Conservation (phyloP, 2,329 filamentous ascomycete species). For the Stagonosporopsis vannaccii region DNA sequence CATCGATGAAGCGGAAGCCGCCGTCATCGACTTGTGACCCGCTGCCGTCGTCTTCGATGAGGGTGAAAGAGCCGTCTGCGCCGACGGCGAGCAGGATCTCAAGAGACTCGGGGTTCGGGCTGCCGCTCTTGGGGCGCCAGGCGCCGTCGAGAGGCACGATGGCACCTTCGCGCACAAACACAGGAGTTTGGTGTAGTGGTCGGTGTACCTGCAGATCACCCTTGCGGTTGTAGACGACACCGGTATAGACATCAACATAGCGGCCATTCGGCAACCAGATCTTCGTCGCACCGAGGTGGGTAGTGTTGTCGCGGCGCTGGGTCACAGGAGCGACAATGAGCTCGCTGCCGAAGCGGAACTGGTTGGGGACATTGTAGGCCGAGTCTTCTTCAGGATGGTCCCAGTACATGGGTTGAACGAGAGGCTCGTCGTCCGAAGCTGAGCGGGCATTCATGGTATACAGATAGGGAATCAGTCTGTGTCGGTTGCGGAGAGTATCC, state of each 20-base stretch:
- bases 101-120: constrained; percentile 55
- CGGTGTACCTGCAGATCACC: constrained; percentile 62
- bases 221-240: constrained; percentile 64
- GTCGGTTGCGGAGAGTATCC: constrained; percentile 61
- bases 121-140: constrained; percentile 56
- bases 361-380: constrained; percentile 64
- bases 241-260: constrained; percentile 66
- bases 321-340: constrained; percentile 66
- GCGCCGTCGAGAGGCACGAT: constrained; percentile 64
- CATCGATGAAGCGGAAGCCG: constrained; percentile 53
- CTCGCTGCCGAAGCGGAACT: constrained; percentile 66
- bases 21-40: constrained; percentile 47
- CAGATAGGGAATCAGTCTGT: constrained; percentile 67
- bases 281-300: constrained; percentile 57
- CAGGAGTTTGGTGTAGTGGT: constrained; percentile 58
- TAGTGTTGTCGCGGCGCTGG: constrained; percentile 56
- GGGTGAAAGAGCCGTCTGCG: constrained; percentile 56
- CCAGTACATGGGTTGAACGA: constrained; percentile 71
- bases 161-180: constrained; percentile 63
- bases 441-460: constrained; percentile 64
- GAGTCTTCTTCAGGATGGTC: constrained; percentile 59
- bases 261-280: constrained; percentile 65
- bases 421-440: constrained; percentile 56
- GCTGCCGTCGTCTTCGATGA: constrained; percentile 58
- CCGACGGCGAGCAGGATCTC: constrained; percentile 59